Percentiles rank a stretch among this genome's conserved stretches.
Evolutionary conservation across 2,329 filamentous ascomycete genomes (phyloP).

Genomic region (Aspergillus sp.): DNA sequence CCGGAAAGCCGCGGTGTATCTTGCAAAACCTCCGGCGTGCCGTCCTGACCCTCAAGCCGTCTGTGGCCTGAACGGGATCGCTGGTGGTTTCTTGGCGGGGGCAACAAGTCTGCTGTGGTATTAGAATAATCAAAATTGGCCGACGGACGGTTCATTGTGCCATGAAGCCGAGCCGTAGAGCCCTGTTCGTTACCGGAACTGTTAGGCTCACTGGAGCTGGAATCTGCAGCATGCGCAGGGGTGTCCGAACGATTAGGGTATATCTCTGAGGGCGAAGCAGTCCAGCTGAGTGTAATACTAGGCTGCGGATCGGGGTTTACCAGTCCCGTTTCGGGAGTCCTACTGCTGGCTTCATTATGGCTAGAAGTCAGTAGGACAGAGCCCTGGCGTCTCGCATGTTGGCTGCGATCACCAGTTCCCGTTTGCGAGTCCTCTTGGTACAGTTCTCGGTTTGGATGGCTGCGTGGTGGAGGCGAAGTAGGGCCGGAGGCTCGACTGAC

Average conservation of each 20-base stretch:
- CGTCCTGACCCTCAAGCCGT: slow-evolving; percentile 31
- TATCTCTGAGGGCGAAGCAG: slow-evolving; percentile 43
- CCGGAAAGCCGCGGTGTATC: slow-evolving; percentile 31
- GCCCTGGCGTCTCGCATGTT: slow-evolving; percentile 40
- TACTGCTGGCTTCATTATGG: slow-evolving; percentile 23
- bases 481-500: slow-evolving; percentile 33
- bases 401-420: slow-evolving; percentile 27
- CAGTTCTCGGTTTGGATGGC: slow-evolving; percentile 32
- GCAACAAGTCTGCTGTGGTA: slow-evolving; percentile 22
- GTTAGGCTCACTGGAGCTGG: slow-evolving; percentile 25
- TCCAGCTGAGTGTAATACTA: slow-evolving; percentile 41
- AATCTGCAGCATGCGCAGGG: slow-evolving; percentile 23
- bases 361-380: slow-evolving; percentile 46
- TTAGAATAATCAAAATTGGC: slow-evolving; percentile 25
- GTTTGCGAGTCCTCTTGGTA: slow-evolving; percentile 33
- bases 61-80: slow-evolving; percentile 40
- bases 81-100: slow-evolving; percentile 29
- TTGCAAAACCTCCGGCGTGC: slow-evolving; percentile 27
- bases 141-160: slow-evolving; percentile 20
- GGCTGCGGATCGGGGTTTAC: slow-evolving; percentile 33
- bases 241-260: slow-evolving; percentile 30
- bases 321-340: slow-evolving; percentile 27
- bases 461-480: slow-evolving; percentile 34
- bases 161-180: slow-evolving; percentile 16
- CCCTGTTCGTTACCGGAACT: slow-evolving; percentile 26